phyloP scores from a whole-genome alignment of 306 rosid genomes.

The Glycine soja region DNA sequence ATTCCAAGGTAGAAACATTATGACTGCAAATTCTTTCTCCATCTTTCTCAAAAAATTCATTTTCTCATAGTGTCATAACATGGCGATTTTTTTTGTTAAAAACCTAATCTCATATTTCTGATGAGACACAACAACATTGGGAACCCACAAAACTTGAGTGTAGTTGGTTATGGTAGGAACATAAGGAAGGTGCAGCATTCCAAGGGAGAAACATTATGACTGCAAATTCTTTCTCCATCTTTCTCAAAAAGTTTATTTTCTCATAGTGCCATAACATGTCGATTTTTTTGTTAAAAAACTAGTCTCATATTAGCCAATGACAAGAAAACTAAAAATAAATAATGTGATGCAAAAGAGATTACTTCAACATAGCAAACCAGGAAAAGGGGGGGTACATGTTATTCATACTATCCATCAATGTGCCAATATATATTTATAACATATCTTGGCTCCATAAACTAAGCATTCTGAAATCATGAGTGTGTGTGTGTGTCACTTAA shows the following conservation, averaged over 20 bases:
- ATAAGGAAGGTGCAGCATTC: slow-evolving; percentile 77
- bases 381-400: too few species aligned
- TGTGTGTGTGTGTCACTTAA: too few species aligned
- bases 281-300: slow-evolving; percentile 16
- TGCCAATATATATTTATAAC: too few species aligned
- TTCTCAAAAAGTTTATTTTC: slow-evolving; percentile 2
- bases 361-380: too few species aligned
- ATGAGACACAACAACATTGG: slow-evolving; percentile 97
- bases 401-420: too few species aligned
- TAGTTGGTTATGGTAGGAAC: slow-evolving; percentile 97
- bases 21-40: background rate
- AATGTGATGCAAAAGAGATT: too few species aligned
- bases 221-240: background rate
- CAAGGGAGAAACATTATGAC: slow-evolving; percentile 40
- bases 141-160: slow-evolving; percentile 99
- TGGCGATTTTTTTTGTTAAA: slow-evolving; percentile 10
- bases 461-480: too few species aligned
- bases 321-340: background rate
- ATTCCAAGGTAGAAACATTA: slow-evolving; percentile 47
- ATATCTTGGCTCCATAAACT: too few species aligned
- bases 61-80: slow-evolving; percentile 19
- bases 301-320: slow-evolving; percentile 9
- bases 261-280: slow-evolving; percentile 9
- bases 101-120: slow-evolving; percentile 53
- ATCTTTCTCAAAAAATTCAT: background rate